Evolutionary conservation across 495 filamentous ascomycete species (phyloP).

Genomic region (Chaetomium tenue): DNA sequence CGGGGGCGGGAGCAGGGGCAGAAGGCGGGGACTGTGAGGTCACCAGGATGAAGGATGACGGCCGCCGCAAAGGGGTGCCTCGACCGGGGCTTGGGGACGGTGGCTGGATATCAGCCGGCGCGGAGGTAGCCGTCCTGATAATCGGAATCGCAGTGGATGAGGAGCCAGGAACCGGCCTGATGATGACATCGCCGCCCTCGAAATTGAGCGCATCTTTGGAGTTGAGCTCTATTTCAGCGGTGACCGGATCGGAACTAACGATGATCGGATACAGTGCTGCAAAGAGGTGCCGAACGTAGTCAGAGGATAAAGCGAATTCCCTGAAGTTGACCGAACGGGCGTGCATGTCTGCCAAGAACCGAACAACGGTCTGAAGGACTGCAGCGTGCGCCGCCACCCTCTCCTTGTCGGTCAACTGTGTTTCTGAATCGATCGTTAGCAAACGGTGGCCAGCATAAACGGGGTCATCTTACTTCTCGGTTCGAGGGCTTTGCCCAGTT

Average conservation of each 20-base stretch:
- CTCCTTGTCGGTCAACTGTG: conserved; percentile 44
- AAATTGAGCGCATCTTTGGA: conserved; percentile 79
- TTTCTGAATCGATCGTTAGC: conserved; percentile 32
- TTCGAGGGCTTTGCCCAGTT: conserved; percentile 50
- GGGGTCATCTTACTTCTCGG: conserved; percentile 45
- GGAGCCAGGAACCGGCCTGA: conserved; percentile 66
- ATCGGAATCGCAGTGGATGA: conserved; percentile 56
- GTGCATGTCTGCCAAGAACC: conserved; percentile 77
- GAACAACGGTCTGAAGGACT: conserved; percentile 69
- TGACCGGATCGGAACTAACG: conserved; percentile 77
- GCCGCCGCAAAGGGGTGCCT: conserved; percentile 62
- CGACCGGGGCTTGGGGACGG: conserved; percentile 43
- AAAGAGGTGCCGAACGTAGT: conserved; percentile 75
- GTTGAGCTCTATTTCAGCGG: conserved; percentile 77
- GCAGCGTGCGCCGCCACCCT: conserved; percentile 50
- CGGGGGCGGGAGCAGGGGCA: conserved; percentile 56
- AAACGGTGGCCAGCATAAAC: neutral
- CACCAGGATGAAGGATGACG: conserved; percentile 87
- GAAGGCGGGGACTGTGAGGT: conserved; percentile 62
- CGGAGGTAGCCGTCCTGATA: conserved; percentile 66
- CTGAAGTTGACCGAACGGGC: conserved; percentile 68
- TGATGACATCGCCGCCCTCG: conserved; percentile 78
- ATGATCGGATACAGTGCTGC: conserved; percentile 79
- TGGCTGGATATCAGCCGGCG: conserved; percentile 44
- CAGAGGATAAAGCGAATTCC: conserved; percentile 73